A percentile compares a stretch with the other conserved stretches of the same genome.
phyloP scores from a whole-genome alignment of 345 rosid species.

The Mangifera indica region DNA sequence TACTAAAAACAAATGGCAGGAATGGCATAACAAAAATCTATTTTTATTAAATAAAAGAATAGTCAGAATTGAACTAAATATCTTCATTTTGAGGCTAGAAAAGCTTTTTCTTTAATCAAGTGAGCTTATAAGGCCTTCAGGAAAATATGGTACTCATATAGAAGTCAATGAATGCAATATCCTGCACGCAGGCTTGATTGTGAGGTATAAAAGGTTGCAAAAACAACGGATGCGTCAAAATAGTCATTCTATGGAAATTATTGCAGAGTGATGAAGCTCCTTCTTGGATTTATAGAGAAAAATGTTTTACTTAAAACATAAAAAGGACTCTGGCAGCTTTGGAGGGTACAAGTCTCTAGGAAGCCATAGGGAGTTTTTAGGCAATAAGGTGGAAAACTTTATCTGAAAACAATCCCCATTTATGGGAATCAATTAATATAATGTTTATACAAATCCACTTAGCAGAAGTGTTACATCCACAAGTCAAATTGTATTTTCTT shows the following conservation, averaged over 20 bases:
- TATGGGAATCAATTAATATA: no score
- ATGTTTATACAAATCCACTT: no score
- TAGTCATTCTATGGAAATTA: not conserved
- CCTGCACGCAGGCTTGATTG: no score
- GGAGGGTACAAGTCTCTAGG: not conserved
- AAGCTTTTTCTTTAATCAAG: not conserved
- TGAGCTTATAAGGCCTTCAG: not conserved
- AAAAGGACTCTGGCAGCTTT: constrained; percentile 1
- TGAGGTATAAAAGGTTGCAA: no score
- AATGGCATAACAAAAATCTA: not conserved
- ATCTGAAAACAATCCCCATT: not conserved
- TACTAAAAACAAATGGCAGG: not conserved
- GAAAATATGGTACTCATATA: not conserved
- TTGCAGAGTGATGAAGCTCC: not conserved
- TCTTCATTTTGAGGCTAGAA: not conserved
- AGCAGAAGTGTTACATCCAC: no score
- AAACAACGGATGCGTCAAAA: not conserved
- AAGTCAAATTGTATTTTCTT: not conserved
- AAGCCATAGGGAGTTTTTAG: not conserved
- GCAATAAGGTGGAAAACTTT: not conserved
- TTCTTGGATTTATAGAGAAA: not conserved
- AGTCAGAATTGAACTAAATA: not conserved
- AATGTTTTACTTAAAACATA: not conserved
- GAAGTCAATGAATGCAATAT: no score
- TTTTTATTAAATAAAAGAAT: not conserved